A percentile compares a stretch with the other conserved stretches of the same genome.
phyloP scores from a whole-genome alignment of 306 rosid species.

The Fagus crenata region DNA sequence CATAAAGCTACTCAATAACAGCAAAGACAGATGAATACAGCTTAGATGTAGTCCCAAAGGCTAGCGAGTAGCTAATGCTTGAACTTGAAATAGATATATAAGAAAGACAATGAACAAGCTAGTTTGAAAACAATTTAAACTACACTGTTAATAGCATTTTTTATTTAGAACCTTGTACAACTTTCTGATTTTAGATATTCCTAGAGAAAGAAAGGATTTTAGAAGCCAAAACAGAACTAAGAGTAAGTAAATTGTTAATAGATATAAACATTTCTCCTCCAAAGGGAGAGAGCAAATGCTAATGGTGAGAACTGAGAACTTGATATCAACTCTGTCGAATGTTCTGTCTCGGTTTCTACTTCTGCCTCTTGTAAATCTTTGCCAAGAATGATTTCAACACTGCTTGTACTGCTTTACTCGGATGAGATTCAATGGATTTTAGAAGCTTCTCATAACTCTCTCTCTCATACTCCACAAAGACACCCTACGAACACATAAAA shows the following conservation, averaged over 20 bases:
- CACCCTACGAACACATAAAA: constrained; percentile 44
- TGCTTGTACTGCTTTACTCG: constrained; percentile 74
- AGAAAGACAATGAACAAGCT: not conserved
- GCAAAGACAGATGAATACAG: not conserved
- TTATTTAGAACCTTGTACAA: not conserved
- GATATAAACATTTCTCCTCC: not conserved
- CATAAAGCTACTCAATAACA: too few species aligned
- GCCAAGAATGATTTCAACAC: constrained; percentile 82
- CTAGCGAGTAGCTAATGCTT: not conserved
- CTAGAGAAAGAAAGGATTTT: not conserved
- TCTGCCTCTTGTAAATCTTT: constrained; percentile 87
- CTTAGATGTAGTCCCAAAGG: too few species aligned
- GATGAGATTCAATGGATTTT: constrained; percentile 69
- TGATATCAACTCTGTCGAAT: not conserved
- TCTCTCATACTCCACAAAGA: constrained; percentile 69
- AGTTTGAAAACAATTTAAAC: too few species aligned
- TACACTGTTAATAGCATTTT: not conserved
- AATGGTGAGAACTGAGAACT: not conserved
- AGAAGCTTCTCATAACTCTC: constrained; percentile 60
- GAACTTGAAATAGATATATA: not conserved
- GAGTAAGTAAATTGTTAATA: not conserved
- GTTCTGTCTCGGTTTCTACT: constrained; percentile 38
- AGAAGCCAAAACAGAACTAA: not conserved
- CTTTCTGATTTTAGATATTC: not conserved
- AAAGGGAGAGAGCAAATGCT: not conserved